These are phyloP conservation scores for Cyclotella kingstonii DNA, from an alignment of 108 stramenopile genomes.

Conservation along the genomic window DNA sequence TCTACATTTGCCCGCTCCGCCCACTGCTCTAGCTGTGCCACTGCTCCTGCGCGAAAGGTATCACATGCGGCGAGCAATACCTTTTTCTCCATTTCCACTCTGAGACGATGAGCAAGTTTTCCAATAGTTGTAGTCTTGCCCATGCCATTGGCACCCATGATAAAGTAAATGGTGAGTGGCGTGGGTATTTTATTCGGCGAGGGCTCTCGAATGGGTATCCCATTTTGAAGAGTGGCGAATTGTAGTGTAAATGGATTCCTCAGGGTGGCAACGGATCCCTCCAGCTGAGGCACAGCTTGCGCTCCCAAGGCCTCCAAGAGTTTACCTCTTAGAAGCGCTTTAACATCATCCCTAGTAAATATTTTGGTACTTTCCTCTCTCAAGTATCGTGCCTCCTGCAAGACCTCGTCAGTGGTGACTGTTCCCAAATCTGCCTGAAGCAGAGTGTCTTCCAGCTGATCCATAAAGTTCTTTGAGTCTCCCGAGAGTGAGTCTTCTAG, in stretches of 20 bases:
- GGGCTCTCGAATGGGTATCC: conserved; percentile 2
- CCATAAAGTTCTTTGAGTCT: conserved; percentile 47
- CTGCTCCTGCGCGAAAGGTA: conserved; percentile 95
- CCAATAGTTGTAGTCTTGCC: conserved; percentile 96
- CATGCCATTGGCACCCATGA: conserved; percentile 91
- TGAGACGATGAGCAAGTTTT: conserved; percentile 87
- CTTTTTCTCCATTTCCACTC: conserved; percentile 75
- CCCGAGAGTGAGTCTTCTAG: conserved; percentile 62
- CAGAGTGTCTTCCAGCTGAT: conserved; percentile 70
- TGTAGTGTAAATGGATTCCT: conserved; percentile 52
- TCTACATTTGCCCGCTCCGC: conserved; percentile 84
- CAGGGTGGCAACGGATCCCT: conserved; percentile 2
- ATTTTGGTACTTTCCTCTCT: conserved; percentile 45
- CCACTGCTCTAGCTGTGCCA: conserved; percentile 92
- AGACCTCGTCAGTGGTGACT: conserved; percentile 72
- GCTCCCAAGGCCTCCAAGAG: conserved; percentile 69
- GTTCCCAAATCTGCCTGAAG: conserved; percentile 82
- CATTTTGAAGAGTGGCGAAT: conserved; percentile 44
- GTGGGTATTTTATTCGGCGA: not conserved
- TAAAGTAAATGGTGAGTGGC: conserved; percentile 69
- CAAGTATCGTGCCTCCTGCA: conserved; percentile 70
- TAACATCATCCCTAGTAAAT: conserved; percentile 67
- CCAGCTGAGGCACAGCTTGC: conserved; percentile 1
- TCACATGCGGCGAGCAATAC: conserved; percentile 92
- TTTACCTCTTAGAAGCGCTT: conserved; percentile 75